Conservation (phyloP, 2,329 filamentous ascomycete species). For the Ophiosphaerella herpotricha region DNA sequence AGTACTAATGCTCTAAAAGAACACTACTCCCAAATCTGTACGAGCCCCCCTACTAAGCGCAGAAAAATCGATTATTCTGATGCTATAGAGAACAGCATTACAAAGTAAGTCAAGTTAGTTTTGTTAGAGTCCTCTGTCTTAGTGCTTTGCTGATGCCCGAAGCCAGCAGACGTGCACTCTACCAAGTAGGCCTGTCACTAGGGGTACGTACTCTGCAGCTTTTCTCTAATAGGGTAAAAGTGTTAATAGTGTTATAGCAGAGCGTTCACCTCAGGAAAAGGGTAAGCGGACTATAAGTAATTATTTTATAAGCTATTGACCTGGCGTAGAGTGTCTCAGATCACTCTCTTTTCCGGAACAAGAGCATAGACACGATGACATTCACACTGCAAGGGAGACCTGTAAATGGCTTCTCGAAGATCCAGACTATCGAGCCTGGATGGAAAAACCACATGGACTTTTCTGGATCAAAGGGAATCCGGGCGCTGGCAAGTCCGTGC, state of each 20-base stretch:
- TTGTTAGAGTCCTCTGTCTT: too few species aligned
- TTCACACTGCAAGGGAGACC: constrained; percentile 24
- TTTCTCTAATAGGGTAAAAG: too few species aligned
- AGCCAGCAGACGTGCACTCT: too few species aligned
- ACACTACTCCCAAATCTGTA: too few species aligned
- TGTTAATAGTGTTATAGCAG: not conserved
- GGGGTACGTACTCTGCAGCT: too few species aligned
- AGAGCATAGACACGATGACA: constrained; percentile 6
- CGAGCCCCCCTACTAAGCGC: too few species aligned
- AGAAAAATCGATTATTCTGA: too few species aligned
- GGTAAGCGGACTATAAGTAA: not conserved
- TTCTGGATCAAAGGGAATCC: constrained; percentile 52
- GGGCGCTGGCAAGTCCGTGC: constrained; percentile 46
- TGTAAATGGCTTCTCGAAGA: constrained; percentile 45
- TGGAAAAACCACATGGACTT: constrained; percentile 42
- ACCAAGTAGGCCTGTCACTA: too few species aligned
- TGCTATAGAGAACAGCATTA: too few species aligned
- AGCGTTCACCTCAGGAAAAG: not conserved
- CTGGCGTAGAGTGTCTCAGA: constrained; percentile 8
- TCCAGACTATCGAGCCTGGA: constrained; percentile 44
- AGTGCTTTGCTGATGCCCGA: too few species aligned
- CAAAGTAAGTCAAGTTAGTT: too few species aligned
- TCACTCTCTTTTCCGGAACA: constrained; percentile 15
- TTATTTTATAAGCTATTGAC: not conserved
- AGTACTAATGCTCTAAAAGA: too few species aligned